phyloP scores from a whole-genome alignment of 768 basidiomycete genomes.

The Phanerochaete carnosa region DNA sequence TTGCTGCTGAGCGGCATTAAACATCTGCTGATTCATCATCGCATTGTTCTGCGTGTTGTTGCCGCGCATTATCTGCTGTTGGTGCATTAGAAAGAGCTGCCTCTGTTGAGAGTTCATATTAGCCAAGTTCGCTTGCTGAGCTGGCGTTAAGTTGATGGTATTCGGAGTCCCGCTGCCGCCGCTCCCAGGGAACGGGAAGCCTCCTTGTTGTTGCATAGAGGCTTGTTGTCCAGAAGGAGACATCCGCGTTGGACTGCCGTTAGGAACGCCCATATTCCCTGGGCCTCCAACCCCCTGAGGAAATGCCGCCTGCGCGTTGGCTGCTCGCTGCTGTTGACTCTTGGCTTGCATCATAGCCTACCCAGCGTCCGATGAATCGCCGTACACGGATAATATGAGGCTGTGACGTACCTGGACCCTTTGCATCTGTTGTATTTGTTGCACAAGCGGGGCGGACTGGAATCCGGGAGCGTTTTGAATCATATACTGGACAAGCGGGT shows the following conservation, averaged over 20 bases:
- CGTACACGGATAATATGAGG: neutral
- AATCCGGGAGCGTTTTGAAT: constrained; percentile 51
- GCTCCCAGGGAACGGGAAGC: constrained; percentile 12
- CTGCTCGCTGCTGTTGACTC: constrained; percentile 16
- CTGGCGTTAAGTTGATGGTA: constrained; percentile 21
- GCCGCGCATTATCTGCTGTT: constrained; percentile 21
- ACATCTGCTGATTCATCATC: constrained; percentile 25
- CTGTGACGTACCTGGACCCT: constrained; percentile 40
- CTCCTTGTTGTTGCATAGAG: constrained; percentile 15
- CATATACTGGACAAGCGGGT: constrained; percentile 61
- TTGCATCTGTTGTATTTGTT: constrained; percentile 61
- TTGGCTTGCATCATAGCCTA: constrained; percentile 17
- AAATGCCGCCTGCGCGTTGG: neutral
- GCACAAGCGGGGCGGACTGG: constrained; percentile 41
- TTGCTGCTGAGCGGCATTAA: constrained; percentile 41
- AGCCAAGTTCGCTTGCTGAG: constrained; percentile 20
- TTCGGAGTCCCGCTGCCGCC: constrained; percentile 17
- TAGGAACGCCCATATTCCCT: constrained; percentile 12
- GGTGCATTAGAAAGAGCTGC: constrained; percentile 40
- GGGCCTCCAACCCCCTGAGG: constrained; percentile 8
- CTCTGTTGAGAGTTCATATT: constrained; percentile 37
- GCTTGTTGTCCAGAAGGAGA: constrained; percentile 18
- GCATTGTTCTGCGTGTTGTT: constrained; percentile 4
- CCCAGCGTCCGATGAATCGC: neutral
- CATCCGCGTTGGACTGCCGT: constrained; percentile 22